These are phyloP conservation scores for Colletotrichum sp. DNA, from an alignment of 2,329 filamentous ascomycete species.

Conservation along the genomic window DNA sequence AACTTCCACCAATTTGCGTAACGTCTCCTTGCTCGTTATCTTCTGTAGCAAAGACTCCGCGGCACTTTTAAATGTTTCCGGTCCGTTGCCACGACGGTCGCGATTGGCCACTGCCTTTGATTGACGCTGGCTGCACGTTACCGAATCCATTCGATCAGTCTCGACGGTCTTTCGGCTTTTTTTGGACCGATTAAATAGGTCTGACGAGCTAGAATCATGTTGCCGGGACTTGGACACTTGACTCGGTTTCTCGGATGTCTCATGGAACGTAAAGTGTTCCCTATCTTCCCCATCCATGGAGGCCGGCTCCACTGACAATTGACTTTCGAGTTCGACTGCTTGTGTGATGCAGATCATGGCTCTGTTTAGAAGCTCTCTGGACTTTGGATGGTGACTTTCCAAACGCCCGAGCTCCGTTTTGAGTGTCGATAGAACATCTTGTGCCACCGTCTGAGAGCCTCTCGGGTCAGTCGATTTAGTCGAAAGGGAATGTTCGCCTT, in stretches of 20 bases:
- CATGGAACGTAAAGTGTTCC: neutral
- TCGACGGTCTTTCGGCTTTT: neutral
- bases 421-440: neutral
- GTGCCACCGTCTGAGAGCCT: neutral
- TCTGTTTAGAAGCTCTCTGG: neutral
- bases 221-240: neutral
- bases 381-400: neutral
- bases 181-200: fast-evolving
- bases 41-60: neutral
- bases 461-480: neutral
- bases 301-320: neutral
- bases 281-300: neutral
- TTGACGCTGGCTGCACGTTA: neutral
- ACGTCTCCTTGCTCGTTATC: neutral
- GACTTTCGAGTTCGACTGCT: neutral
- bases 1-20: neutral
- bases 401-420: neutral
- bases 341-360: neutral
- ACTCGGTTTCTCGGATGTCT: neutral
- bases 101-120: neutral
- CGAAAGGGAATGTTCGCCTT: neutral
- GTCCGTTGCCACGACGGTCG: neutral
- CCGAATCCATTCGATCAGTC: fast-evolving
- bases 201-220: neutral
- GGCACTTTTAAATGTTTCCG: fast-evolving